Base-by-base conservation (phyloP, 257 asterid genomes). In the Solanum habrochaites region DNA sequence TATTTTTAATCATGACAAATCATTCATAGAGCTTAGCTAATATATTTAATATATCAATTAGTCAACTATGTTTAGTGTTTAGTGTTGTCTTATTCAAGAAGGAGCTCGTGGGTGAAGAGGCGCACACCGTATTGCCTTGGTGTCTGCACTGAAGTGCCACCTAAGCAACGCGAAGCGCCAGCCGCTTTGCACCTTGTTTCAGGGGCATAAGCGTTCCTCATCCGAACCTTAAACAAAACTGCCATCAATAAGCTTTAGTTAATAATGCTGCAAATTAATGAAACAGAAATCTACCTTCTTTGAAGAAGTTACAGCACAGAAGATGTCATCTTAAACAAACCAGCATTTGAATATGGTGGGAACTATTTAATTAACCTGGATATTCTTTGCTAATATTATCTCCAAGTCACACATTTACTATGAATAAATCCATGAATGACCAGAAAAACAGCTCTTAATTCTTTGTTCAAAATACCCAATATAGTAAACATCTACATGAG, bases 121-220 rank as follows among this genome's bases (percentile, higher is more conserved):
- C 69, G 85, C 85, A 80, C 85, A 80, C 69, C 12, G 7, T 80
- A 47, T 39, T 13, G 85, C 85, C 83, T 80, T 29, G 43, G 85
- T 80, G 67, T 80, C 85, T 80, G 85, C 85, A 80, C 85, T 49
- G 85, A 80, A 9, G 85, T 80, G 85, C 85, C 85, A 80, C 69
- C 85, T 16, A 47, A 80, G 67, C 85, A 80, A 80, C 40, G 85
- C 18, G 25, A 29, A 80, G 67, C 27, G 29, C 85, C 85, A 80
- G 29, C 29, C 67, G 7, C 85, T 80, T 47, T 80, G 85, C 85
- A 80, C 85, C 85, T 80, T 47, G 85, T 47, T 80, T 27, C 85
- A 80, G 69, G 69, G 67, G 85, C 43, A 16, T 49, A 80, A 80
- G 43, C 67, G 69, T 47, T 80, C 67, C 83, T 80, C 69, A 80